Evolutionary conservation across 805 yeast genomes (phyloP).

Genomic region (Brettanomyces custersianus): DNA sequence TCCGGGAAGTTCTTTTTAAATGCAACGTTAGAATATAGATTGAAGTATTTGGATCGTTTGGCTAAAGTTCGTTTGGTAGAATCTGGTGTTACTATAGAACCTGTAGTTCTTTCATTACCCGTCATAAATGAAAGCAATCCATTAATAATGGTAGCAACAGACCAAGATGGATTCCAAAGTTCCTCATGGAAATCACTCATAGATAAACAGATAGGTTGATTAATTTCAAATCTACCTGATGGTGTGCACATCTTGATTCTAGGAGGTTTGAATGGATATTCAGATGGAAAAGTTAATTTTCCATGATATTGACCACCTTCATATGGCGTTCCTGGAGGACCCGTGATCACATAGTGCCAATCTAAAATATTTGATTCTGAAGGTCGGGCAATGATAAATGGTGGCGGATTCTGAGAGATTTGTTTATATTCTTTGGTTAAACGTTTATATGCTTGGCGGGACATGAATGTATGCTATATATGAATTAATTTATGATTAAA

Average conservation of each 20-base stretch:
- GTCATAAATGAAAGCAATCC: slow-evolving; percentile 92
- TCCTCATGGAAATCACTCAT: slow-evolving; percentile 95
- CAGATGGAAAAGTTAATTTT: slow-evolving; percentile 69
- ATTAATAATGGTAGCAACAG: slow-evolving; percentile 77
- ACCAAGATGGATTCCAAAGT: slow-evolving; percentile 96
- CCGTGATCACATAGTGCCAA: slow-evolving; percentile 90
- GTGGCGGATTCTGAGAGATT: slow-evolving; percentile 74
- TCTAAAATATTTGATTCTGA: slow-evolving; percentile 79
- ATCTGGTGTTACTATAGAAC: slow-evolving; percentile 62
- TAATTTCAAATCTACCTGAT: slow-evolving; percentile 76
- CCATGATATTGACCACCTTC: slow-evolving; percentile 87
- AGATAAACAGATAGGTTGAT: slow-evolving; percentile 76
- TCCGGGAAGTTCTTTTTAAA: slow-evolving; percentile 66
- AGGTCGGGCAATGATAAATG: slow-evolving; percentile 77
- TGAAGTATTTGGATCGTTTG: slow-evolving; percentile 49
- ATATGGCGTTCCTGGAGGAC: slow-evolving; percentile 87
- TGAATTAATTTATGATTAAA: slow-evolving; percentile 9
- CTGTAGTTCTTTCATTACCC: slow-evolving; percentile 76
- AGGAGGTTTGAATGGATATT: slow-evolving; percentile 90
- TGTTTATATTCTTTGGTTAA: slow-evolving; percentile 76
- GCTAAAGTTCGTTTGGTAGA: slow-evolving; percentile 51
- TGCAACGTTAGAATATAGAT: slow-evolving; percentile 42
- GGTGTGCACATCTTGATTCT: slow-evolving; percentile 86
- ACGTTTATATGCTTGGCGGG: slow-evolving; percentile 28
- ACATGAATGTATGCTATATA: slow-evolving; percentile 13